phyloP scores from a whole-genome alignment of 306 rosid genomes.

The Senna tora region DNA sequence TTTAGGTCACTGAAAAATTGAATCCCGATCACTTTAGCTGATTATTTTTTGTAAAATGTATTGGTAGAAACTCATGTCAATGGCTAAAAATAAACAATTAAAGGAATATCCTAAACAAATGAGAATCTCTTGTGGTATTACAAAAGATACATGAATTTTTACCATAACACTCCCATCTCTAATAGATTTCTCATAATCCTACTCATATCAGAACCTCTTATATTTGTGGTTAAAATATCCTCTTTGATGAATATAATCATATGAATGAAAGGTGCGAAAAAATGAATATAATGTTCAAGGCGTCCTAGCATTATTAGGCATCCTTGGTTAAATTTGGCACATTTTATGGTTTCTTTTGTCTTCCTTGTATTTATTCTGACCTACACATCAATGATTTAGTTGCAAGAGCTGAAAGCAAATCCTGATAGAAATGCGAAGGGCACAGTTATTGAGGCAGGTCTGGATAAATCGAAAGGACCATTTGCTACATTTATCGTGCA shows the following conservation, averaged over 20 bases:
- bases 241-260: slow-evolving; percentile 1
- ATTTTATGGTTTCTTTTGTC: slow-evolving; percentile 11
- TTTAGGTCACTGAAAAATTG: slow-evolving; percentile 16
- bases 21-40: slow-evolving; percentile 16
- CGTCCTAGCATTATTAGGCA: slow-evolving; percentile 6
- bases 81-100: slow-evolving; percentile 16
- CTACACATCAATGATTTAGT: slow-evolving; percentile 53
- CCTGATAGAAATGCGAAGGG: slow-evolving; percentile 93
- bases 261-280: neutral
- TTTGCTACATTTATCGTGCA: slow-evolving; percentile 88
- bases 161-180: slow-evolving; percentile 9
- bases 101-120: neutral
- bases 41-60: slow-evolving; percentile 18
- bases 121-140: neutral
- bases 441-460: slow-evolving; percentile 92
- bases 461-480: slow-evolving; percentile 93
- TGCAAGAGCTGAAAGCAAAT: slow-evolving; percentile 99
- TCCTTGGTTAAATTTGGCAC: slow-evolving; percentile 23
- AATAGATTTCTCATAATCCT: neutral
- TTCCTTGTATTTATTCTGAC: slow-evolving; percentile 44
- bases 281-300: neutral
- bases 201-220: neutral
- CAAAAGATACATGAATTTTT: slow-evolving; percentile 6
- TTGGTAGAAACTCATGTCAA: slow-evolving; percentile 26
- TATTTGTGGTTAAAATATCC: slow-evolving; percentile 6